A percentile compares a stretch with the other conserved stretches of the same genome.
These are phyloP conservation scores for Didymellaceae sp. DNA, from an alignment of 2,329 filamentous ascomycete species.

Conservation along the genomic window DNA sequence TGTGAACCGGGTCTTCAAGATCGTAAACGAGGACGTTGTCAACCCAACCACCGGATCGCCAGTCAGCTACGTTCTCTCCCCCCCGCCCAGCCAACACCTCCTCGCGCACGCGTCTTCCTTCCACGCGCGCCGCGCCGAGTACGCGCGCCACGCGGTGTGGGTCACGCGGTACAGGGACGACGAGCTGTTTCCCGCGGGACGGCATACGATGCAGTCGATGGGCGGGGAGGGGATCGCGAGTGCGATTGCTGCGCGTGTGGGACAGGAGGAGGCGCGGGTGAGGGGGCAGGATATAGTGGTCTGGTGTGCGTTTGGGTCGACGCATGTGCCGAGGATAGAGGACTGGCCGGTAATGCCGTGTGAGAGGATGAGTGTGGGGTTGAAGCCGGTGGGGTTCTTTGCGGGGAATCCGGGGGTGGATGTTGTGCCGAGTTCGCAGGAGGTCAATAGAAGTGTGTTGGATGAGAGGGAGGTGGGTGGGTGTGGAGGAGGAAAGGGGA, in stretches of 20 bases:
- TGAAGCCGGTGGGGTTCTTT: conserved; percentile 39
- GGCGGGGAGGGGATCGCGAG: conserved; percentile 32
- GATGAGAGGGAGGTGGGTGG: neutral
- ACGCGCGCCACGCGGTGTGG: conserved; percentile 35
- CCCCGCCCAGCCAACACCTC: conserved; percentile 37
- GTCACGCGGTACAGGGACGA: conserved; percentile 35
- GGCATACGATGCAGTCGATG: conserved; percentile 36
- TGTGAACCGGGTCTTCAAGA: conserved; percentile 52
- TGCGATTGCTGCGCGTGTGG: conserved; percentile 4
- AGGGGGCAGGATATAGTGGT: conserved; percentile 37
- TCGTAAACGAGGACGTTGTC: conserved; percentile 56
- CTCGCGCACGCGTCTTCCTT: conserved; percentile 32
- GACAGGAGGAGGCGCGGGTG: conserved; percentile 1
- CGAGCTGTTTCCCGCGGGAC: conserved; percentile 33
- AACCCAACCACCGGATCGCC: conserved; percentile 59
- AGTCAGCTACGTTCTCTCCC: conserved; percentile 59
- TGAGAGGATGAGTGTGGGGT: conserved; percentile 33
- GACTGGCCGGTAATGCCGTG: conserved; percentile 43
- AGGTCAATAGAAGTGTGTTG: conserved; percentile 33
- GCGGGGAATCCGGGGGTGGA: conserved; percentile 32
- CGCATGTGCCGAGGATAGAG: conserved; percentile 39
- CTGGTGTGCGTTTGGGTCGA: conserved; percentile 40
- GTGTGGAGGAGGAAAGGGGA: too few relatives aligned
- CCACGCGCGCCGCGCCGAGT: conserved; percentile 32
- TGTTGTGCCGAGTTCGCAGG: conserved; percentile 26